Base-by-base conservation (phyloP, 1,139 yeast species). In the Yamadazyma siamensis region DNA sequence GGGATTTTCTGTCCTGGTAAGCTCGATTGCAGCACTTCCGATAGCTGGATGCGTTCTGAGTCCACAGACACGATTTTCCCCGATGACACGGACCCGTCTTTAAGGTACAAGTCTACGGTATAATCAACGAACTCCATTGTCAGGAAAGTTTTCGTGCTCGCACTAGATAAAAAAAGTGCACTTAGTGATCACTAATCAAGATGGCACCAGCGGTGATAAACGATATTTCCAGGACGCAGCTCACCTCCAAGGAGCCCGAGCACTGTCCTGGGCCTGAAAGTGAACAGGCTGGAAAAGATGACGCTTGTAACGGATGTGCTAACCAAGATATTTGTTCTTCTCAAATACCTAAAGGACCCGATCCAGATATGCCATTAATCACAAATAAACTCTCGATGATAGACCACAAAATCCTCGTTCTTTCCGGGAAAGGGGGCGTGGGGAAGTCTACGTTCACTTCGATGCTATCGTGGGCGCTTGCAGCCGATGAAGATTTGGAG, bases 231-330 rank as follows among this genome's bases (percentile, higher is more conserved):
- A 34, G 31, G n/a, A 38, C 59, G 3, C 56, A 59, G 39, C 53
- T 67, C 17, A 48, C 51, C 29, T 75, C 75, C 0, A 81, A 85
- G 2, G 88, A 83, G 48, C 96, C 96, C 2, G 96, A 88, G 50
- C 97, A 91, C 58, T 91, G 99, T 64, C 98, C 98, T 0, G 99
- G 98, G 0, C 95, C 97, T 1, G 96, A 89, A 52, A 84, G 95
- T 2, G 96, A 87, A 43, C 61, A 65, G 33, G 98, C 99, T 2
- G 99, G 99, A 6, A 77, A 81, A 49, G 91, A 87, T 2, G 95
- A 86, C 50, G 95, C 97, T 10, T 94, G 99, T 55, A 71, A 65
- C 11, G 96, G 96, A 11, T 94, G 99, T 62, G 94, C 97, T 12
- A 91, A 94, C 57, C 89, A 91, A 58, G 77, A 72, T 31, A 84